phyloP scores from a whole-genome alignment of 2,329 filamentous ascomycete genomes.

The Macrophomina phaseolina region DNA sequence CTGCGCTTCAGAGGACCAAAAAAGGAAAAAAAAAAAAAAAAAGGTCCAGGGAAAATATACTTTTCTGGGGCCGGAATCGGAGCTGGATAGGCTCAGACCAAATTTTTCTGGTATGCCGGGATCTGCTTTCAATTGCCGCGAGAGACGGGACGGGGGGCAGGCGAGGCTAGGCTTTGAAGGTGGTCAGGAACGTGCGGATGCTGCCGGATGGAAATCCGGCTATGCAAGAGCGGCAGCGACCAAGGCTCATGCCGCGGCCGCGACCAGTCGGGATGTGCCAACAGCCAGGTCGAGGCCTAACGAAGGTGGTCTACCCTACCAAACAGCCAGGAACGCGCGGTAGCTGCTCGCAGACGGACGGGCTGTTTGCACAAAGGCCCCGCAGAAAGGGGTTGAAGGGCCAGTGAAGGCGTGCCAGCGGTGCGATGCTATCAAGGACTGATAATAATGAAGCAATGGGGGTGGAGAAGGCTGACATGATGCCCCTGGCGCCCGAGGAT shows the following conservation, averaged over 20 bases:
- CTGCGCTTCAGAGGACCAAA: neutral
- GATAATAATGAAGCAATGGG: conserved; percentile 19
- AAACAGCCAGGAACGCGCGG: conserved; percentile 22
- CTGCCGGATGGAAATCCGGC: conserved; percentile 15
- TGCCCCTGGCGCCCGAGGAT: conserved; percentile 15
- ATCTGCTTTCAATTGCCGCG: neutral
- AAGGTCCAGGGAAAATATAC: neutral
- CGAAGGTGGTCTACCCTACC: conserved; percentile 13
- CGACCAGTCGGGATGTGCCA: neutral
- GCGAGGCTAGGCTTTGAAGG: neutral
- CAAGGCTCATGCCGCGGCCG: neutral
- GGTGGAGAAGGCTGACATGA: neutral
- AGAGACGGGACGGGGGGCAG: neutral
- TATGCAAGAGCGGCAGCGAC: conserved; percentile 8
- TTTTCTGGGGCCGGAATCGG: neutral
- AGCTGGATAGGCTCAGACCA: neutral
- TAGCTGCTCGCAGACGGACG: neutral
- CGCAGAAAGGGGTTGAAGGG: neutral
- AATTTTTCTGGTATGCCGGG: neutral
- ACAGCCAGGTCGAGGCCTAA: neutral
- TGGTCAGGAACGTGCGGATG: conserved; percentile 9
- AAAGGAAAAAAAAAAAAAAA: neutral
- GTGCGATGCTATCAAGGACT: neutral
- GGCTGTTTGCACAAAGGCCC: neutral
- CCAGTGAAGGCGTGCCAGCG: conserved; percentile 10